Base-by-base conservation (phyloP, 768 basidiomycete species). In the Rhodotorula paludigena region DNA sequence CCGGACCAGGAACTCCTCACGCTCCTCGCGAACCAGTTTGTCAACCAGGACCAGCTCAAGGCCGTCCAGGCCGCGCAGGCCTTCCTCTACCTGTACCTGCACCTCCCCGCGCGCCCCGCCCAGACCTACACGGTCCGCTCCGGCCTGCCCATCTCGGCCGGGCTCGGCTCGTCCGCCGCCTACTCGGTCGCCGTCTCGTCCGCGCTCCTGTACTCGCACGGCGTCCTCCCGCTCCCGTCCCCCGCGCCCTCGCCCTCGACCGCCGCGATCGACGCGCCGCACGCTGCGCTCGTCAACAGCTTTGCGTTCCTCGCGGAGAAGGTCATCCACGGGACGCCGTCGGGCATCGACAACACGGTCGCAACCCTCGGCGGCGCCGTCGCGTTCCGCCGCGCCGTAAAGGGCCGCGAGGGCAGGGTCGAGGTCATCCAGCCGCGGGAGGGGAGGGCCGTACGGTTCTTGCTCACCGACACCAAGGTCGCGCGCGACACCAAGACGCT, bases 261-360 rank as follows among this genome's bases (percentile, higher is more conserved):
- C 32, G 57, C 88, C 74, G 23, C 32, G 23, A 18, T 57, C 49
- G 79, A 83, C 75, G 86, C 86, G 61, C 83, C 86, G 21, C 83
- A 85, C 60, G 89, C 90, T 9, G 87, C 92, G 71, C 82, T 87
- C 70, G 86, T 93, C 72, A 97, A 99, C 78, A 82, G 83, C 54
- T 97, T 92, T 86, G 92, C 96, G 28, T 98, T 96, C 79, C 81
- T 97, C 58, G 84, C 88, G 18, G 96, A 99, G 81, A 98, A 98
- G 79, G 88, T 99, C 48, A 80, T 97, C 57, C 96, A 99, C 77
- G 96, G 96, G 1, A 98, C 89, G 75, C 96, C 96, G 5, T 94
- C 91, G 74, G 96, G 96, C 15, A 89, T 99, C 32, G 96, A 99
- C 78, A 98, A 99, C 78, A 89, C 92, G 28, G 90, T 97, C 42